phyloP scores from a whole-genome alignment of 83 land plant genomes.

The Picea engelmannii region DNA sequence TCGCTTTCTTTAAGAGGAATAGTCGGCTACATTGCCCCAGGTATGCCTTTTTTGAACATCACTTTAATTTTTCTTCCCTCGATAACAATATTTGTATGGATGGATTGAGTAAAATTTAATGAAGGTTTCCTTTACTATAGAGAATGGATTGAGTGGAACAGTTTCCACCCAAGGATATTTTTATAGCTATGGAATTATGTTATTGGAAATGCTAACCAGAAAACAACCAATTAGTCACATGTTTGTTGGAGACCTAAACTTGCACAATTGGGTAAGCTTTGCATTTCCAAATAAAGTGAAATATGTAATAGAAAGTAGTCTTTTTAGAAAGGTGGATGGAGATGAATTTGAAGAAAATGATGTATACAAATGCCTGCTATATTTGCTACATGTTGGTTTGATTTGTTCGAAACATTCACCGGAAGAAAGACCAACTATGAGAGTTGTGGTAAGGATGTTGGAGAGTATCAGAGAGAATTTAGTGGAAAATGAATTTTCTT shows the following conservation, averaged over 20 bases:
- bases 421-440: background rate
- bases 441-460: background rate
- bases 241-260: background rate
- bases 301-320: background rate
- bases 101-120: background rate
- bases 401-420: background rate
- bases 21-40: constrained; percentile 19
- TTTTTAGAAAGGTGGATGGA: background rate
- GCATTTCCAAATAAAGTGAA: constrained; percentile 1
- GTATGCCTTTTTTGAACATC: background rate
- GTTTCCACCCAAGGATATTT: constrained; percentile 12
- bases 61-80: background rate
- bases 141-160: constrained; percentile 16
- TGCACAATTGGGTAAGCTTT: constrained; percentile 1
- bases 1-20: background rate
- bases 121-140: background rate
- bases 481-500: background rate
- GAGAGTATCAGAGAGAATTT: background rate
- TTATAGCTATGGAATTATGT: constrained; percentile 18
- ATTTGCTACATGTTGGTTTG: background rate
- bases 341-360: background rate
- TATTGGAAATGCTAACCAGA: constrained; percentile 19
- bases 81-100: background rate
- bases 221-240: constrained; percentile 15
- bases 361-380: background rate